Evolutionary conservation across 192 early-diverging fungal species (phyloP), one percentile per base, ranked within the genome.

Genomic region (Backusella tarrabulga): DNA sequence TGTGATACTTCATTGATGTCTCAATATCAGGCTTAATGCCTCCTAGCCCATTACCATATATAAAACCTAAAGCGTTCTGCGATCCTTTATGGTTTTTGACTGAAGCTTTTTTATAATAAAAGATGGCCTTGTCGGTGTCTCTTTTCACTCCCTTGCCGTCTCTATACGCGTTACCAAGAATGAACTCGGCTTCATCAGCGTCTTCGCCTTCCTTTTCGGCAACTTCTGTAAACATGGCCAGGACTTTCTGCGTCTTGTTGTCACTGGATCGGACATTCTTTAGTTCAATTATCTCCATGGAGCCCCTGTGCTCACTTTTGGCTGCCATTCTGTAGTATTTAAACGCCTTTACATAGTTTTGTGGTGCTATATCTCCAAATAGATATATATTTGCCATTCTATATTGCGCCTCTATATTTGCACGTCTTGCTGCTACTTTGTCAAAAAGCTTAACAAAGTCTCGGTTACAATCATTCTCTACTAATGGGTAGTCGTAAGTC

Each of bases 301-400:
- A 26, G 0, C 1, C 12, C 1, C 3, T 29, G 11, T 63, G 56
- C 5, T 29, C 9, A 9, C 23, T 63, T 63, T 29, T 63, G 12
- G 56, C 56, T 29, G 56, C 56, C 56, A 63, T 63, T 29, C 12
- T 63, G n/a, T 63, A 63, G 23, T 63, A 63, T 63, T 63, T 63
- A 63, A 63, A 63, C 12, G 56, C 56, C 12, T 63, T 9, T 14
- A 63, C 26, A 29, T 63, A 63, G n/a, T 63, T 29, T 63, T 63
- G 21, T 29, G 56, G 9, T 4, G 8, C 4, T 63, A 63, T 63
- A 9, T 29, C 56, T 63, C 56, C 56, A 29, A 21, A 14, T 63
- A 63, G 12, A 9, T 14, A 63, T 63, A 26, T 29, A 63, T 63
- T 63, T 63, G 56, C 56, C 56, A 63, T 11, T 29, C 9, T 29